Base-by-base conservation (phyloP, 495 filamentous ascomycete genomes). In the Aspergillus saccharolyticus region DNA sequence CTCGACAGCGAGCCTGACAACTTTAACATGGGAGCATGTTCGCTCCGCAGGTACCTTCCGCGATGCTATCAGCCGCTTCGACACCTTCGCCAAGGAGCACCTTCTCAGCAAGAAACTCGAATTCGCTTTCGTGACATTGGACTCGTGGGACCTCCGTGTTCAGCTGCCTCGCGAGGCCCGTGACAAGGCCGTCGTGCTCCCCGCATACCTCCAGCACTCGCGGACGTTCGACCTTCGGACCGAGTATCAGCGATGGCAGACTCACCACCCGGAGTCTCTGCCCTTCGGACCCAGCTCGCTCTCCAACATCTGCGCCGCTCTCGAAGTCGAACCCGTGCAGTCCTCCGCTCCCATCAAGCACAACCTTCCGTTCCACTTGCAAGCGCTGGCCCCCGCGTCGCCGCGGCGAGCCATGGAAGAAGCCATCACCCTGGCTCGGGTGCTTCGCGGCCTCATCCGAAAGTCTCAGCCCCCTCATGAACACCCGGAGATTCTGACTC, bases 1-100 rank as follows among this genome's bases (percentile, higher is more conserved):
- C 61, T 63, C 43, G 57, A 64, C 66, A 96, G 92, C 94, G 72
- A 97, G 92, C 75, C 81, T 98, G 72, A 98, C 94, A 22, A 98
- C 94, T 56, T 79, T 98, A 63, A 97, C 94, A 42, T 97, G 95
- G 95, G 94, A 98, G 73, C 91, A 98, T 74, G 95, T 97, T 65
- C 89, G 95, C 66, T 90, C 90, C 59, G 93, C 95, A 63, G 94
- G 94, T 52, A 89, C 90, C 53, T 98, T 98, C 82, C 85, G 93
- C 57, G 94, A 97, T 77, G 94, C 94, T 47, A 86, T 98, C 78
- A 91, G 88, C 72, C 89, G 89, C 52, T 96, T 98, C 72, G 92
- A 97, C 72, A 78, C 84, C 57, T 98, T 96, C 67, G 91, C 90
- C 59, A 84, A 87, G 60, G 91, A 97, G 74, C 87, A 96, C 67